Percentiles rank a stretch among this genome's conserved stretches.
Conservation (phyloP, 495 filamentous ascomycete genomes). For the Penicillium desertorum region DNA sequence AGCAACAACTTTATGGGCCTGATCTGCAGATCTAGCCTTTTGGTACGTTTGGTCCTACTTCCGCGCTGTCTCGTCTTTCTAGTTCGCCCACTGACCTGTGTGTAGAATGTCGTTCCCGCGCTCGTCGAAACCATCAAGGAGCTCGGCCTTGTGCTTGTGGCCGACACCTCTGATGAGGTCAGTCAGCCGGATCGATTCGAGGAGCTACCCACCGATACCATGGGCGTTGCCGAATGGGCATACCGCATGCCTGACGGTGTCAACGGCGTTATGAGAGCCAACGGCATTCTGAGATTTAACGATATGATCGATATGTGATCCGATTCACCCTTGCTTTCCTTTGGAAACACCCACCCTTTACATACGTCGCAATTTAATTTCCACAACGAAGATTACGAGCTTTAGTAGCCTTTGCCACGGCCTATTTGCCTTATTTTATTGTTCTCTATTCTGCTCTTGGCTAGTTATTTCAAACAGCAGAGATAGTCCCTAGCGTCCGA, state of each 20-base stretch:
- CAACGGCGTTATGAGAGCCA: slow-evolving; percentile 79
- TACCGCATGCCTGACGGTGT: slow-evolving; percentile 64
- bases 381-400: slow-evolving; percentile 28
- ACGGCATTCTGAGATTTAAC: slow-evolving; percentile 88
- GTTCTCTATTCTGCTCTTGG: slow-evolving; percentile 11
- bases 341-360: slow-evolving; percentile 5
- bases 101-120: slow-evolving; percentile 85
- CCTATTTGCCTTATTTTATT: not conserved
- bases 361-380: slow-evolving; percentile 18
- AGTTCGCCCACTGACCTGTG: slow-evolving; percentile 23
- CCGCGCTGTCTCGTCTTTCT: not conserved
- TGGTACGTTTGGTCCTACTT: slow-evolving; percentile 58
- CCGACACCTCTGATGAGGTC: slow-evolving; percentile 68
- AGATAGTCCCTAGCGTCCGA: slow-evolving; percentile 6
- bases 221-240: slow-evolving; percentile 42
- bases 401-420: slow-evolving; percentile 16
- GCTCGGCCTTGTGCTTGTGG: slow-evolving; percentile 86
- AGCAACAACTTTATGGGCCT: slow-evolving; percentile 98
- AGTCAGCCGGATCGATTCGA: slow-evolving; percentile 42
- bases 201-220: slow-evolving; percentile 44
- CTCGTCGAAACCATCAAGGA: slow-evolving; percentile 91
- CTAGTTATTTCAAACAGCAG: slow-evolving; percentile 1
- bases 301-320: slow-evolving; percentile 88
- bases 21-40: slow-evolving; percentile 78
- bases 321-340: not conserved